These are phyloP conservation scores for Ceratobasidium sp. DNA, from an alignment of 1,284 basidiomycete species.

Conservation along the genomic window DNA sequence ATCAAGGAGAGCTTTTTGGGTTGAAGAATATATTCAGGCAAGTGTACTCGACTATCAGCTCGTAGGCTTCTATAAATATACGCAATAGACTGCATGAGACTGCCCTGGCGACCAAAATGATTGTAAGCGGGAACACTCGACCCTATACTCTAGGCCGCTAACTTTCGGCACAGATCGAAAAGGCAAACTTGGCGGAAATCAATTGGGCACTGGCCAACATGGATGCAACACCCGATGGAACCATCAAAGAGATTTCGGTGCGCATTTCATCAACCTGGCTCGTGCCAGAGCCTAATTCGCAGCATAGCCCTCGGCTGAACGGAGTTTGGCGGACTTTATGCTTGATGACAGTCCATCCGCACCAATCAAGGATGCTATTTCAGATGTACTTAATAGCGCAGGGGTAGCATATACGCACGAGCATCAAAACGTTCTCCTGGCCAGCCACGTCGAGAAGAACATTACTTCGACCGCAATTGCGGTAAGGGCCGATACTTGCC, in stretches of 20 bases:
- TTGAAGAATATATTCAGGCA: constrained; percentile 77
- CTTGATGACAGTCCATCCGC: constrained; percentile 12
- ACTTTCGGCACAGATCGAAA: constrained; percentile 65
- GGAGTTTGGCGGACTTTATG: constrained; percentile 25
- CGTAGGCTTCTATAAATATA: neutral
- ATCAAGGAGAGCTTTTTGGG: constrained; percentile 82
- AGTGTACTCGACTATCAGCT: neutral
- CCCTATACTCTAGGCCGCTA: neutral
- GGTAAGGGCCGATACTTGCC: neutral
- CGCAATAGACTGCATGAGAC: constrained; percentile 63
- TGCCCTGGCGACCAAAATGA: constrained; percentile 69
- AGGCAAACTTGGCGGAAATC: constrained; percentile 69
- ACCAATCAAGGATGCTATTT: constrained; percentile 4
- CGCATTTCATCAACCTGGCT: neutral
- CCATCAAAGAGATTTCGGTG: constrained; percentile 25
- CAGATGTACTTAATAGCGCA: constrained; percentile 24
- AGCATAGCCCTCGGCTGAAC: constrained; percentile 1
- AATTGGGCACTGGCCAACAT: constrained; percentile 79
- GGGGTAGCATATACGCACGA: constrained; percentile 34
- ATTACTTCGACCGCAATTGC: constrained; percentile 34
- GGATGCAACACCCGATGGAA: constrained; percentile 45
- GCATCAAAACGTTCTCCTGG: constrained; percentile 32
- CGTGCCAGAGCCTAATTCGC: neutral
- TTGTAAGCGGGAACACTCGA: neutral
- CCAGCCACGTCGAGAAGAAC: constrained; percentile 36